phyloP scores from a whole-genome alignment of 129 eudicot genomes.

The Smallanthus sonchifolius region DNA sequence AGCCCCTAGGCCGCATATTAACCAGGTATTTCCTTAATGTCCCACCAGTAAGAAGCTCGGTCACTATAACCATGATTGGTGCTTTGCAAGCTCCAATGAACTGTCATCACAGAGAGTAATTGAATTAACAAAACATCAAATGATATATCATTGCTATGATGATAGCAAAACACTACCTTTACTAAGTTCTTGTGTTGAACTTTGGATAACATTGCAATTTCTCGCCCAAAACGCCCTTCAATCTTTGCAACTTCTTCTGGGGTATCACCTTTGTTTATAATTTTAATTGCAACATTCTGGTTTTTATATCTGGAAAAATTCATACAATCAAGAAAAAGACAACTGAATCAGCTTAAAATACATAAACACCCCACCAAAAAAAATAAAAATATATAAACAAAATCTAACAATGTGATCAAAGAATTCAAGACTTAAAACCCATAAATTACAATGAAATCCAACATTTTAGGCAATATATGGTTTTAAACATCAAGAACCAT shows the following conservation, averaged over 20 bases:
- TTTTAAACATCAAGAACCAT: too few relatives aligned
- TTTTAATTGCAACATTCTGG: slow-evolving; percentile 83
- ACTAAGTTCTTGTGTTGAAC: slow-evolving; percentile 88
- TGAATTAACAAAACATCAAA: background rate
- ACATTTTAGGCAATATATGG: too few relatives aligned
- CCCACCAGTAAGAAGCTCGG: slow-evolving; percentile 87
- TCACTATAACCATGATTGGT: slow-evolving; percentile 85
- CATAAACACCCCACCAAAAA: too few relatives aligned
- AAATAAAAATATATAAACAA: too few relatives aligned
- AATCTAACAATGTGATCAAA: too few relatives aligned
- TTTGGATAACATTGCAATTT: slow-evolving; percentile 87
- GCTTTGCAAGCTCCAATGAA: slow-evolving; percentile 93
- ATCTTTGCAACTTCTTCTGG: slow-evolving; percentile 79
- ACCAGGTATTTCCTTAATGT: slow-evolving; percentile 70
- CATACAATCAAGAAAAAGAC: slow-evolving; percentile 17
- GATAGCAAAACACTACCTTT: slow-evolving; percentile 47
- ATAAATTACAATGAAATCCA: too few relatives aligned
- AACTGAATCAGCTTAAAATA: slow-evolving; percentile 6
- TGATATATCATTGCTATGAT: slow-evolving; percentile 2
- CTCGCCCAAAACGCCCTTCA: slow-evolving; percentile 76
- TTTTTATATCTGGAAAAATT: slow-evolving; percentile 57
- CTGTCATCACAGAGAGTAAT: slow-evolving; percentile 26
- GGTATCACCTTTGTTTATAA: slow-evolving; percentile 76
- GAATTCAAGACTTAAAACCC: too few relatives aligned
- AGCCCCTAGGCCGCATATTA: slow-evolving; percentile 66